Evolutionary conservation across 2,329 filamentous ascomycete genomes (phyloP).

Genomic region (Elsinoe australis): DNA sequence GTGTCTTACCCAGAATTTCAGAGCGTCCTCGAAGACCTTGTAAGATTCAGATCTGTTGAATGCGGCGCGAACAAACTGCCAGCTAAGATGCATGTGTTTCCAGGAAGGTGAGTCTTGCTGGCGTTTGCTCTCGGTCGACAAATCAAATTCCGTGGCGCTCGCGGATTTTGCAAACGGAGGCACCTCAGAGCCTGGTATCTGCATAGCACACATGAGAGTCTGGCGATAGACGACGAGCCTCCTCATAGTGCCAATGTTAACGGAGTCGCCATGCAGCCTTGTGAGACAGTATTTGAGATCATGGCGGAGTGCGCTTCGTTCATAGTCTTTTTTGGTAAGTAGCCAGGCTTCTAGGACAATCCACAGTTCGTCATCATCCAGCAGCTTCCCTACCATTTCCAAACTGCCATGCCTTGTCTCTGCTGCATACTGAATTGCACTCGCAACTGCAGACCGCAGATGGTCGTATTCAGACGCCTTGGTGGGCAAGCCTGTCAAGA

Average conservation of each 20-base stretch:
- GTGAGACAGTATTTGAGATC: neutral
- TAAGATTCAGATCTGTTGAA: neutral
- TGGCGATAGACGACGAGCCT: neutral
- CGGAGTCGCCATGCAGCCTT: neutral
- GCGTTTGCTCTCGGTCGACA: too few species aligned
- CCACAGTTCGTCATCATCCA: neutral
- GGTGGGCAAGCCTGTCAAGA: too few species aligned
- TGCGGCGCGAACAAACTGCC: neutral
- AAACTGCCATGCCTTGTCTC: neutral
- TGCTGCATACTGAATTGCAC: too few species aligned
- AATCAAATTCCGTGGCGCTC: too few species aligned
- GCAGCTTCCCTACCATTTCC: neutral
- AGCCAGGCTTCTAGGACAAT: neutral
- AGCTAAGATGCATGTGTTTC: too few species aligned
- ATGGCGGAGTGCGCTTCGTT: neutral
- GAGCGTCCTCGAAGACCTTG: neutral
- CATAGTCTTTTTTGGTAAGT: neutral
- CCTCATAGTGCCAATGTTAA: neutral
- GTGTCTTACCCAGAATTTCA: too few species aligned
- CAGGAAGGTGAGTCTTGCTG: too few species aligned
- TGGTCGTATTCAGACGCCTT: too few species aligned
- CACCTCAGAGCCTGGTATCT: too few species aligned
- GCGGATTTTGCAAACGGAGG: too few species aligned
- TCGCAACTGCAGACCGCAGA: too few species aligned
- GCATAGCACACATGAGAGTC: neutral